Evolutionary conservation across 306 rosid genomes (phyloP), one percentile per base, ranked within the genome.

Genomic region (Elaeagnus macrophylla): DNA sequence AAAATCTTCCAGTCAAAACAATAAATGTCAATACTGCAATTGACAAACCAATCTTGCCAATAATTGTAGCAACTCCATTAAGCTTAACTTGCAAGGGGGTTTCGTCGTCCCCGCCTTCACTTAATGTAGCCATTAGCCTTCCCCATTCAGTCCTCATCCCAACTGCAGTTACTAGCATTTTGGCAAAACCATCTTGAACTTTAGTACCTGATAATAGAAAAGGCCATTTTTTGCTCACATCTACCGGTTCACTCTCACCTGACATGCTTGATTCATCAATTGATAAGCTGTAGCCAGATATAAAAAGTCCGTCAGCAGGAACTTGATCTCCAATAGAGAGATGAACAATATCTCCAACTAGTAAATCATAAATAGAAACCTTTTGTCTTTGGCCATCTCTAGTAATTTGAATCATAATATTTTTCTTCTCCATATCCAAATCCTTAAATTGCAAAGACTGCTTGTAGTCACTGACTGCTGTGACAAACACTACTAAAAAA

Each of bases 91-190:
- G 96, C 45, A 91, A 81, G 1, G 97, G 97, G 7, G 97, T 91
- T 71, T 91, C 97, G 48, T 86, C 83, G 5, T 81, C 83, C 41
- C 97, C 97, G 2, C 79, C 94, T 77, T 91, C 97, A 57, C 75
- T 84, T 54, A 91, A 55, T 37, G 95, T 74, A 16, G 60, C 89
- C 96, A 91, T 91, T 59, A 91, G 70, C 60, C 84, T 72, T 67
- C 96, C 96, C 97, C 97, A 91, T 82, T 91, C 96, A 13, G 96
- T 91, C 59, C 77, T 82, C 95, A 78, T 84, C 1, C 97, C 96
- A 60, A 91, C 97, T 11, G 87, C 67, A 17, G 89, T 73, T 43
- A 86, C 85, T 1, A 86, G 67, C 96, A 91, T 86, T 73, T 80
- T 91, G 20, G 85, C 95, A 64, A 83, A 81, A 17, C 96, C 97